Evolutionary conservation across 1,284 basidiomycete genomes (phyloP).

Genomic region (Cutaneotrichosporon sp.): DNA sequence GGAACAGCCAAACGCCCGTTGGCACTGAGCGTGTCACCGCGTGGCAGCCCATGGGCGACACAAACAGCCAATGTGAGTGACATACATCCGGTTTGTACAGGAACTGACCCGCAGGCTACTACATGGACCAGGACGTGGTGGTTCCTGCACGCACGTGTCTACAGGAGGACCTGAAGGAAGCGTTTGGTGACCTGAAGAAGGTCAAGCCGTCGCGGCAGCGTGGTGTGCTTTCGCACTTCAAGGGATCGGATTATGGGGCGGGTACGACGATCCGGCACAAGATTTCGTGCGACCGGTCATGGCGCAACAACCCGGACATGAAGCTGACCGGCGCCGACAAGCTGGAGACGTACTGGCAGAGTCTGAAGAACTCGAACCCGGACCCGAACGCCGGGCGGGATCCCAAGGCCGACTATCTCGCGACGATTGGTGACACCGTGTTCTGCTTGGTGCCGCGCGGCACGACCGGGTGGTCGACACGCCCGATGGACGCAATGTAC

Average conservation of each 20-base stretch:
- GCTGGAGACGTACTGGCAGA: slow-evolving; percentile 21
- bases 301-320: not conserved
- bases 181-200: slow-evolving; percentile 18
- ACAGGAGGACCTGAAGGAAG: slow-evolving; percentile 22
- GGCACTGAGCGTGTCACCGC: slow-evolving; percentile 8
- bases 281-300: slow-evolving; percentile 20
- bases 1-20: slow-evolving; percentile 1
- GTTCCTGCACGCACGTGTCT: slow-evolving; percentile 32
- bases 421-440: slow-evolving; percentile 38
- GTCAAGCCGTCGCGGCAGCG: slow-evolving; percentile 18
- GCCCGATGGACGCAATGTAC: slow-evolving; percentile 43
- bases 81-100: not conserved
- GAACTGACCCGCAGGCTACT: slow-evolving; percentile 16
- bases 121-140: slow-evolving; percentile 32
- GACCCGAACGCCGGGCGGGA: not conserved
- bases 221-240: slow-evolving; percentile 23
- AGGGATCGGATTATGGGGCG: slow-evolving; percentile 24
- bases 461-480: slow-evolving; percentile 39
- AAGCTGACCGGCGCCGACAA: slow-evolving; percentile 11
- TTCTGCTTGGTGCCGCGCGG: slow-evolving; percentile 46
- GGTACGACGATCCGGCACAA: slow-evolving; percentile 23
- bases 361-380: not conserved
- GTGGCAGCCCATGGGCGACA: slow-evolving; percentile 34
- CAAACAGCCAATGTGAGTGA: slow-evolving; percentile 21
- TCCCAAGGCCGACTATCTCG: slow-evolving; percentile 27